Percentiles rank a stretch among this genome's conserved stretches.
Conservation (phyloP, 495 filamentous ascomycete genomes). For the Barbatosphaeria neglecta region DNA sequence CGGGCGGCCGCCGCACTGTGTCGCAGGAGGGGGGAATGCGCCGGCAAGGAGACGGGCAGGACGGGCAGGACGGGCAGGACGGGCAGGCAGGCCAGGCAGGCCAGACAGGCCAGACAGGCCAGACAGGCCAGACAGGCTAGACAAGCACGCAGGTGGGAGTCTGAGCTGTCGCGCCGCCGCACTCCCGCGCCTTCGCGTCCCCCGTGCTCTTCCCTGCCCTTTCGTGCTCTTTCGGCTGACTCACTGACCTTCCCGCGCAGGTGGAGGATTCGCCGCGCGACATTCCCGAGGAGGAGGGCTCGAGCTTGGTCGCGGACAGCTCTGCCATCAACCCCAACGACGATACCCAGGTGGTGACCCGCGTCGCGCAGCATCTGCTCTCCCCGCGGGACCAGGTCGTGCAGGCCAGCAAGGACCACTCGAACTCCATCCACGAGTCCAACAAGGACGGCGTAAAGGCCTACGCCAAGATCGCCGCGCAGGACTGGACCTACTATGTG, state of each 20-base stretch:
- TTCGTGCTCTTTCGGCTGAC: constrained; percentile 1
- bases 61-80: too few relatives aligned
- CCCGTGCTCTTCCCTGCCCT: constrained; percentile 4
- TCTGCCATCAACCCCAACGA: constrained; percentile 32
- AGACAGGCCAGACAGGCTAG: too few relatives aligned
- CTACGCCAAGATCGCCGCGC: constrained; percentile 85
- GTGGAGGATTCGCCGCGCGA: constrained; percentile 20
- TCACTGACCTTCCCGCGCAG: too few relatives aligned
- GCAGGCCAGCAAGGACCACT: constrained; percentile 61
- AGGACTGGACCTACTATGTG: constrained; percentile 92
- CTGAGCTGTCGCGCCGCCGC: background rate
- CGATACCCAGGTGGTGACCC: constrained; percentile 55
- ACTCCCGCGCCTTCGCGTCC: background rate
- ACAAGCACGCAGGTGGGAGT: too few relatives aligned
- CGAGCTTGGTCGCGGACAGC: constrained; percentile 37
- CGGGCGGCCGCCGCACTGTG: too few relatives aligned
- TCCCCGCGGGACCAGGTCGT: constrained; percentile 39
- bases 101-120: too few relatives aligned
- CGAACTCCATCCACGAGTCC: constrained; percentile 57
- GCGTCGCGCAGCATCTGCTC: constrained; percentile 59
- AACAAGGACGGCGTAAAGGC: constrained; percentile 69
- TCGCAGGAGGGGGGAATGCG: too few relatives aligned
- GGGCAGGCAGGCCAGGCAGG: too few relatives aligned
- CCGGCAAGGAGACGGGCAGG: too few relatives aligned
- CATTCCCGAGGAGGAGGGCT: constrained; percentile 26